Evolutionary conservation across 495 filamentous ascomycete species (phyloP), one percentile per base, ranked within the genome.

Genomic region (Aspergillus diversus): DNA sequence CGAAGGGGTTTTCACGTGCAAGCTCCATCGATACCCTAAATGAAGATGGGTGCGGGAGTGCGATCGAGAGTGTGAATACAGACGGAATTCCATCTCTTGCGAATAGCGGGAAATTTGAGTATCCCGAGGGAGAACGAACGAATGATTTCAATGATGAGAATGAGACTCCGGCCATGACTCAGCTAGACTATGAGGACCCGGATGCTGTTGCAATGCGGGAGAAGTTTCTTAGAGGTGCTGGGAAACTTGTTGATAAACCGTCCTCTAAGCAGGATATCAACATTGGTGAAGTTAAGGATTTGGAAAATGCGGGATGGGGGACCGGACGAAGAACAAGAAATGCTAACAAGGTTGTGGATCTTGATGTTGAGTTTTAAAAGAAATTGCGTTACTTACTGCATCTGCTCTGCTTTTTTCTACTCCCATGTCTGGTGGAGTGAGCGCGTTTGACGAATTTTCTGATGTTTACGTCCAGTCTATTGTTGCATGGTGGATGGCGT

Each of bases 1-100:
- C 58, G 33, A 63, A 59, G 11, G 51, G 32, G 3, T 64, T 69
- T 55, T 82, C 80, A 32, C 81, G 81, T 47, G 82, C 81, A 47
- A 84, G 81, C 71, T 83, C 81, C 35, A 78, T 84, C 59, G 82
- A 84, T 56, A 83, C 81, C 9, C 69, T 84, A n/a, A 83, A 85
- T 63, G 82, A 82, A 34, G 82, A 85, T 54, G 82, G 82, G 15
- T 68, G 79, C 34, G 82, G 81, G 31, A 80, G 74, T 49, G 75
- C 77, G 13, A 55, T 82, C 9, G 80, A 81, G 50, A 76, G 74
- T 33, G 66, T 67, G 27, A 63, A 74, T 17, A 71, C 71, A 1
- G 68, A 78, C 47, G 71, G 68, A 8, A 71, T 80, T 39, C 67
- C 72, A 15, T 78, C 75, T 1, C 68, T 76, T 43, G 63, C 72